phyloP scores from a whole-genome alignment of 257 asterid genomes.

The Solanum corneliomulleri region DNA sequence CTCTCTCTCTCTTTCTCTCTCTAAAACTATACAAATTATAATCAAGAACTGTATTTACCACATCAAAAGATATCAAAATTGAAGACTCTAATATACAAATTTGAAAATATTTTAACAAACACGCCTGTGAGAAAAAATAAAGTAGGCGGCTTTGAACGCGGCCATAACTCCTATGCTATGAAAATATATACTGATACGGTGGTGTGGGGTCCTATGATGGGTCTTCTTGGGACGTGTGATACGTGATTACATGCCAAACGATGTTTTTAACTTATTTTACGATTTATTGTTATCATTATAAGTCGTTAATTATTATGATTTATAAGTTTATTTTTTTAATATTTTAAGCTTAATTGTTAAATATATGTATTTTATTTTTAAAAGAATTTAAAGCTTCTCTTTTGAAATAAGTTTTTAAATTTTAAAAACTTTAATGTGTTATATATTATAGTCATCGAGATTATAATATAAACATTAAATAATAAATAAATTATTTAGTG shows the following conservation, averaged over 20 bases:
- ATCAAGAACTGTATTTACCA: neutral
- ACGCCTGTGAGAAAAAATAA: neutral
- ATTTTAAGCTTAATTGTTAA: no score
- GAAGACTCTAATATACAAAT: neutral
- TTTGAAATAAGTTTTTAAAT: no score
- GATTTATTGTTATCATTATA: no score
- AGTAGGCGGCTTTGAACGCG: neutral
- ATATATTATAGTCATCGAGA: no score
- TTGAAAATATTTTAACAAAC: neutral
- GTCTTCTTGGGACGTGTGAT: conserved; percentile 19
- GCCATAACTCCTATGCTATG: neutral
- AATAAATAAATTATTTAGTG: neutral
- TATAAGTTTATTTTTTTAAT: no score
- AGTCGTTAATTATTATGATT: no score
- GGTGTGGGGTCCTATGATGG: neutral
- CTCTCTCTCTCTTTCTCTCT: neutral
- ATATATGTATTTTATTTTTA: no score
- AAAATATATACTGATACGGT: neutral
- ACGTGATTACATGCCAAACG: neutral
- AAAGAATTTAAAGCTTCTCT: no score
- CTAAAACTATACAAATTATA: neutral
- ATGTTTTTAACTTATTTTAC: neutral
- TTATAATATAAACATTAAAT: neutral
- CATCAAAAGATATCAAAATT: neutral
- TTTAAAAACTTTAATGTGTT: no score